phyloP scores from a whole-genome alignment of 176 grass and related monocot genomes.

The Carex kokanica region DNA sequence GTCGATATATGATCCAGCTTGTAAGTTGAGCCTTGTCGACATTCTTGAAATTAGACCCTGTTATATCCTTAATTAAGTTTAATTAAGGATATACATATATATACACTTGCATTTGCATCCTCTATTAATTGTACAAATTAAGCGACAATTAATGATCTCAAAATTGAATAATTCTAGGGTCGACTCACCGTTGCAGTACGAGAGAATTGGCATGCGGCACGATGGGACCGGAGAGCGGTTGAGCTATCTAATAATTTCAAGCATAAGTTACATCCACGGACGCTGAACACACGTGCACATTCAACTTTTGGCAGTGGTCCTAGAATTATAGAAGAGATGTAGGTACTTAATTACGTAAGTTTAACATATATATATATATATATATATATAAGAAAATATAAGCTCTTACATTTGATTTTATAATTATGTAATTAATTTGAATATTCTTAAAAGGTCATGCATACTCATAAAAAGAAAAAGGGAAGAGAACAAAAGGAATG shows the following conservation, averaged over 20 bases:
- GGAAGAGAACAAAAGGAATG: neutral
- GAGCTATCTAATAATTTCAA: conserved; percentile 40
- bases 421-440: neutral
- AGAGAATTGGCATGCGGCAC: conserved; percentile 22
- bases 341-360: neutral
- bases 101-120: neutral
- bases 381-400: too few relatives aligned
- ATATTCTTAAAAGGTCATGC: neutral
- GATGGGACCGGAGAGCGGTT: conserved; percentile 25
- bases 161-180: neutral
- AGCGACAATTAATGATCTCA: neutral
- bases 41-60: conserved; percentile 27
- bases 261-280: conserved; percentile 54
- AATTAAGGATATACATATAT: neutral
- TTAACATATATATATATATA: too few relatives aligned
- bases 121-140: neutral
- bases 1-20: neutral
- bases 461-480: neutral
- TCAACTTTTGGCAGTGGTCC: conserved; percentile 63
- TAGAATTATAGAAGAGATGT: conserved; percentile 2
- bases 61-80: too few relatives aligned
- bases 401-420: neutral
- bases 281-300: conserved; percentile 52
- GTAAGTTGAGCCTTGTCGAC: conserved; percentile 40
- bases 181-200: conserved; percentile 8